Percentiles rank a stretch among this genome's conserved stretches.
Evolutionary conservation across 2,329 filamentous ascomycete genomes (phyloP).

Genomic region (Leptographium flavum): DNA sequence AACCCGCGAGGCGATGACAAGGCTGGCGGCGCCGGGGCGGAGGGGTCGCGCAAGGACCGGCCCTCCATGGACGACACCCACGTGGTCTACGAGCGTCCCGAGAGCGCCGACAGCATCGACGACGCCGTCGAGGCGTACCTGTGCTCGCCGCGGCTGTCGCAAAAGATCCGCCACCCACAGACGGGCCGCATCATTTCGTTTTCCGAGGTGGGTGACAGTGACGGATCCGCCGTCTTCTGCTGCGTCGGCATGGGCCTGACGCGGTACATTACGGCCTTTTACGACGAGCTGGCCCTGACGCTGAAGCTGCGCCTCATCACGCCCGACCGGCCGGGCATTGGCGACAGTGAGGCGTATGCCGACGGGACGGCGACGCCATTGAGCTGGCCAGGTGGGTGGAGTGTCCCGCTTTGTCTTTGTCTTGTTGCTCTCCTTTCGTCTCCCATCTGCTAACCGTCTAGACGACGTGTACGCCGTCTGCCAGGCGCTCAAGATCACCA

Average conservation of each 20-base stretch:
- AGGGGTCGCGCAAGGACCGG: slow-evolving; percentile 19
- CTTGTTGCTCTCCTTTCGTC: slow-evolving; percentile 6
- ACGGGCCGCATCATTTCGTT: slow-evolving; percentile 85
- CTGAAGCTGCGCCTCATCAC: slow-evolving; percentile 84
- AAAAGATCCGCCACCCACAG: slow-evolving; percentile 74
- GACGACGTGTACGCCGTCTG: slow-evolving; percentile 88
- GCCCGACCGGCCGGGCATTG: slow-evolving; percentile 84
- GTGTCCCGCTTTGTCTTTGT: background rate
- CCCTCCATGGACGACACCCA: slow-evolving; percentile 9
- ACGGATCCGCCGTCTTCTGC: slow-evolving; percentile 85
- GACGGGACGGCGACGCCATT: slow-evolving; percentile 76
- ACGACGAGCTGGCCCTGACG: slow-evolving; percentile 84
- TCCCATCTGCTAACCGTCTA: slow-evolving; percentile 19
- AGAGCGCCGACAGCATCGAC: slow-evolving; percentile 75
- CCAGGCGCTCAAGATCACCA: slow-evolving; percentile 78
- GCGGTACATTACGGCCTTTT: slow-evolving; percentile 90
- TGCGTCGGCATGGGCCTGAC: slow-evolving; percentile 97
- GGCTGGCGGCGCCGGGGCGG: slow-evolving; percentile 10
- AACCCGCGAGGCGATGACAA: slow-evolving; percentile 26
- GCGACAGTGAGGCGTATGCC: slow-evolving; percentile 74
- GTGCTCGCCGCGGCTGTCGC: slow-evolving; percentile 67
- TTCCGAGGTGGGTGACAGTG: slow-evolving; percentile 86
- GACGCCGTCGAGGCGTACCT: slow-evolving; percentile 78
- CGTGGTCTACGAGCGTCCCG: slow-evolving; percentile 55
- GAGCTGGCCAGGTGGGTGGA: slow-evolving; percentile 71